Base-by-base conservation (phyloP, 2,329 filamentous ascomycete genomes). In the Aschersonia sp. region DNA sequence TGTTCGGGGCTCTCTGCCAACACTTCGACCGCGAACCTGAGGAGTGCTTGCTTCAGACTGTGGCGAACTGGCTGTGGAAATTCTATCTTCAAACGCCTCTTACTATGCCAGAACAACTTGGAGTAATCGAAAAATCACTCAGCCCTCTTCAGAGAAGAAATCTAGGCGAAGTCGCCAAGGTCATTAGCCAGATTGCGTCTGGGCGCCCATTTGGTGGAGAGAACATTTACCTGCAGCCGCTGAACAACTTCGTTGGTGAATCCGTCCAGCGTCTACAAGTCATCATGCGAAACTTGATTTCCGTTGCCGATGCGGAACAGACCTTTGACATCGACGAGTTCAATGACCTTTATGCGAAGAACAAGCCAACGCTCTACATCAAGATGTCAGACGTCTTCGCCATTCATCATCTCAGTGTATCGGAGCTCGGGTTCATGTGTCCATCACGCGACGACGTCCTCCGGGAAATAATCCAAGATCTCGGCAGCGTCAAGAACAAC, bases 261-360 rank as follows among this genome's bases (percentile, higher is more conserved):
- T 89, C 89, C 0, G 81, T 94, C 45, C 81, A 87, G 55, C 77
- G 89, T 30, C 72, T 96, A 50, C 76, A 78, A 33, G 76, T 83
- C 10, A 87, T 92, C 43, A 86, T 85, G 66, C 76, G 75, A 43
- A 78, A 83, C 35, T 66, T 97, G 51, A 87, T 98, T 54, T 79
- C 83, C 10, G 85, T 97, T 10, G 81, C 85, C 11, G 83, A 92
- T 57, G 86, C 87, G 0, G 92, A 98, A 64, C 76, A 79, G 46
- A 92, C 92, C 30, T 98, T 97, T 60, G 89, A 97, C 63, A 96
- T 98, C 61, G 92, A 98, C 61, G 92, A 97, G 63, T 98, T 92
- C 76, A 97, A 96, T 61, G 92, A 98, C 60, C 75, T 98, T 6
- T 97, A 97, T 61, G 86, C 90, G 49, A 89, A 94, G 63, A 92